Evolutionary conservation across 2,329 filamentous ascomycete genomes (phyloP).

Genomic region (Bisporella sp.): DNA sequence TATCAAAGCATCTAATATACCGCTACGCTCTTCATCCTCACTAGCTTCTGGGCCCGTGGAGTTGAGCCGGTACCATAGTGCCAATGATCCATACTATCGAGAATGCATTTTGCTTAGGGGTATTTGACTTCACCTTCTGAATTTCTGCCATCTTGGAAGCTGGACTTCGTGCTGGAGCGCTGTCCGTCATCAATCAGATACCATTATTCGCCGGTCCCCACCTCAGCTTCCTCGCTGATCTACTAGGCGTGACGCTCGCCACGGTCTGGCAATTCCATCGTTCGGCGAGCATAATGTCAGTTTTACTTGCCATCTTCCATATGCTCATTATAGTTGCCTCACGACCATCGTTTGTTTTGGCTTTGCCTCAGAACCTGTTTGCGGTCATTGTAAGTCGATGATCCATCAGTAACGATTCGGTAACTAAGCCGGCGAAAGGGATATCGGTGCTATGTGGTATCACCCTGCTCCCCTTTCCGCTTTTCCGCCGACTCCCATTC

Average conservation of each 20-base stretch:
- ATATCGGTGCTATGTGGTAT: not conserved
- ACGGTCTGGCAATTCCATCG: conserved; percentile 12
- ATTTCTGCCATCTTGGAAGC: not conserved
- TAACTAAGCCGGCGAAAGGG: too few relatives aligned
- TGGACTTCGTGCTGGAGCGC: not conserved
- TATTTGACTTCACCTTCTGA: not conserved
- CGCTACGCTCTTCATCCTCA: conserved; percentile 12
- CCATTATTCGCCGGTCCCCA: conserved; percentile 14
- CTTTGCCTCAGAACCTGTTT: not conserved
- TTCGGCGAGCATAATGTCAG: conserved; percentile 14
- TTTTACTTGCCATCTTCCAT: conserved; percentile 15
- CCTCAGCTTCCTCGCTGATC: conserved; percentile 16
- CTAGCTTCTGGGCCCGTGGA: not conserved
- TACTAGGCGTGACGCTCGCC: conserved; percentile 16
- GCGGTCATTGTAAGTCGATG: not conserved
- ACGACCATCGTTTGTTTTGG: not conserved
- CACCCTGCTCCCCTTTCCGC: conserved; percentile 8
- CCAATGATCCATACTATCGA: not conserved
- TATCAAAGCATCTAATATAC: conserved; percentile 20
- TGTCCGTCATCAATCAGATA: conserved; percentile 14
- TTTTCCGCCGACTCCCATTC: conserved; percentile 11
- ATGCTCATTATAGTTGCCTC: not conserved
- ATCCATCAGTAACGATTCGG: too few relatives aligned
- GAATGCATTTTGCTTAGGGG: not conserved
- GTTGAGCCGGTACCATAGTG: not conserved